Conservation (phyloP, 805 yeast species). For the Saccharomycopsis sp. region DNA sequence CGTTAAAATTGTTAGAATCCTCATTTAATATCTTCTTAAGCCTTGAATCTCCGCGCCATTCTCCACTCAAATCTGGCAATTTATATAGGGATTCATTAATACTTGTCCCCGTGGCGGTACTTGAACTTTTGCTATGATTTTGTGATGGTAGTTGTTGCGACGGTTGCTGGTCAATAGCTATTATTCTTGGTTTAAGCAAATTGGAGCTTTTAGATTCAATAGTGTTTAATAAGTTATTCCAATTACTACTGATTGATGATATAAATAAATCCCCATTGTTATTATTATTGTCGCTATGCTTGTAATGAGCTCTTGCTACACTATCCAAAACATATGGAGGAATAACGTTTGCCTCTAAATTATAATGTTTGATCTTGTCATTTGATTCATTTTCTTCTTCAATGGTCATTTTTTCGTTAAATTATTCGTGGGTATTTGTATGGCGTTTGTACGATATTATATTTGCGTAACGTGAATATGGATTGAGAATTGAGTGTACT, state of each 20-base stretch:
- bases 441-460: too few relatives aligned
- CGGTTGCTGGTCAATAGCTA: constrained; percentile 2
- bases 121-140: neutral
- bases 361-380: constrained; percentile 10
- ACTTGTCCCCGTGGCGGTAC: neutral
- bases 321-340: constrained; percentile 65
- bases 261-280: constrained; percentile 29
- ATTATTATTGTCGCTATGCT: neutral
- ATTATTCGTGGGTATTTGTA: too few relatives aligned
- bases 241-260: constrained; percentile 36
- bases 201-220: constrained; percentile 37
- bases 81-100: constrained; percentile 1
- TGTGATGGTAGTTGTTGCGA: neutral
- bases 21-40: constrained; percentile 45
- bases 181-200: constrained; percentile 9
- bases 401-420: neutral
- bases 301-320: constrained; percentile 27
- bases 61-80: constrained; percentile 39
- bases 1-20: constrained; percentile 17
- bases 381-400: neutral
- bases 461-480: too few relatives aligned
- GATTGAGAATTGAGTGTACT: too few relatives aligned
- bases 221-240: constrained; percentile 45
- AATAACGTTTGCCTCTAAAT: constrained; percentile 35
- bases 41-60: constrained; percentile 71